These are phyloP conservation scores for Tympanopsis confertula DNA, from an alignment of 2,329 filamentous ascomycete genomes.

Conservation along the genomic window DNA sequence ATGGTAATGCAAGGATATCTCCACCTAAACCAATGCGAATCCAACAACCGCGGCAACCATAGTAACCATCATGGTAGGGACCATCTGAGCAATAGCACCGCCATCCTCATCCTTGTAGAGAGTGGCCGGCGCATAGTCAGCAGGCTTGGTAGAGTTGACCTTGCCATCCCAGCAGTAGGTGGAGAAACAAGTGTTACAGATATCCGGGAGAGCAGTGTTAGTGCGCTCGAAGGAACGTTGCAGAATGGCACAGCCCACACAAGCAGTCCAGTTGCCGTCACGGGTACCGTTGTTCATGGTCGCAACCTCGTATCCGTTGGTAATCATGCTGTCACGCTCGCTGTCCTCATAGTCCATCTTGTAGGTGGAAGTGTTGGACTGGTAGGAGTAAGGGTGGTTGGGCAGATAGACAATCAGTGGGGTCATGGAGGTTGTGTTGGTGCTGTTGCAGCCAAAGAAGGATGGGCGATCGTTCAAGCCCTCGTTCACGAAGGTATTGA, in stretches of 20 bases:
- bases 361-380: slow-evolving; percentile 74
- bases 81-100: neutral
- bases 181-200: slow-evolving; percentile 66
- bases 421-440: slow-evolving; percentile 43
- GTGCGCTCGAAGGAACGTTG: slow-evolving; percentile 65
- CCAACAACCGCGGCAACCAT: neutral
- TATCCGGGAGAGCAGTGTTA: slow-evolving; percentile 52
- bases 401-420: slow-evolving; percentile 82
- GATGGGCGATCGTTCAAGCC: slow-evolving; percentile 64
- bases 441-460: slow-evolving; percentile 68
- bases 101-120: neutral
- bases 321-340: slow-evolving; percentile 68
- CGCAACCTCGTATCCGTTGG: slow-evolving; percentile 74
- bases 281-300: slow-evolving; percentile 73
- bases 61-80: neutral
- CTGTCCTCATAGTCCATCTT: slow-evolving; percentile 43
- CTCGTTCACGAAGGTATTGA: slow-evolving; percentile 68
- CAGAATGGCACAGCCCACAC: slow-evolving; percentile 79
- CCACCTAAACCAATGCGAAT: too few species aligned
- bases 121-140: neutral
- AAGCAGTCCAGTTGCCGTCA: slow-evolving; percentile 66
- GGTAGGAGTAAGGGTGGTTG: slow-evolving; percentile 67
- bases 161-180: slow-evolving; percentile 93
- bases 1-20: too few species aligned
- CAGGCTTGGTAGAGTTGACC: slow-evolving; percentile 20